These are phyloP conservation scores for Didymella lethalis DNA, from an alignment of 2,329 filamentous ascomycete genomes.

Conservation along the genomic window DNA sequence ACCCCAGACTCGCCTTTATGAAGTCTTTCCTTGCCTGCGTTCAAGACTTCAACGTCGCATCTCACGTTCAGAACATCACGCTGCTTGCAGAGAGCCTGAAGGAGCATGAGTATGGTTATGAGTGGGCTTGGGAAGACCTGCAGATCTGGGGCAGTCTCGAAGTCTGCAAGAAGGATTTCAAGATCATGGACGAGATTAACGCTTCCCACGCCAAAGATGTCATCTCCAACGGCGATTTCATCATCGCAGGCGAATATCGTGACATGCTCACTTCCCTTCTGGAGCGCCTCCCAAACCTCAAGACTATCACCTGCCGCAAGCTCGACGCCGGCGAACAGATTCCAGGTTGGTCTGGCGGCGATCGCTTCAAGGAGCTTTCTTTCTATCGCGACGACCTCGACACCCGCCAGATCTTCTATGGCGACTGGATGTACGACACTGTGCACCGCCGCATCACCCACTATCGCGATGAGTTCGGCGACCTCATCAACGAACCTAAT, in stretches of 20 bases:
- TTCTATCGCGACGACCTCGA: constrained; percentile 21
- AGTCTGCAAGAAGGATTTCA: constrained; percentile 6
- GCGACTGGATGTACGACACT: constrained; percentile 32
- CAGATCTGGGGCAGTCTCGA: constrained; percentile 2
- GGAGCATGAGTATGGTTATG: constrained; percentile 20
- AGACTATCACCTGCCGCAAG: constrained; percentile 22
- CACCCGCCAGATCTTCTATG: constrained; percentile 28
- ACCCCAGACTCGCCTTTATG: constrained; percentile 16
- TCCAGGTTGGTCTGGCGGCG: constrained; percentile 19
- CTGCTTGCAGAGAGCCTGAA: constrained; percentile 23
- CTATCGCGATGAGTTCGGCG: constrained; percentile 29
- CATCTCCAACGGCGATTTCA: constrained; percentile 13
- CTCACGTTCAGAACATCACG: constrained; percentile 11
- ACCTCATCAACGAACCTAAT: constrained; percentile 13
- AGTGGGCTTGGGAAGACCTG: constrained; percentile 31
- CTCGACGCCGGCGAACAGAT: constrained; percentile 29
- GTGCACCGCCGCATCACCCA: constrained; percentile 22
- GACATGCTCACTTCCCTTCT: constrained; percentile 21
- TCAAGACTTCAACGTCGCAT: background rate
- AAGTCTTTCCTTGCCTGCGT: background rate
- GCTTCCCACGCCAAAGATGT: constrained; percentile 14
- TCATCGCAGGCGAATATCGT: constrained; percentile 25
- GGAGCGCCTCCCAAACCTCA: constrained; percentile 17
- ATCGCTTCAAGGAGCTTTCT: constrained; percentile 23
- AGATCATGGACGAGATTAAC: constrained; percentile 19